Percentiles rank a stretch among this genome's conserved stretches.
Evolutionary conservation across 805 yeast genomes (phyloP).

Genomic region (Saccharomycopsis guyanensis): DNA sequence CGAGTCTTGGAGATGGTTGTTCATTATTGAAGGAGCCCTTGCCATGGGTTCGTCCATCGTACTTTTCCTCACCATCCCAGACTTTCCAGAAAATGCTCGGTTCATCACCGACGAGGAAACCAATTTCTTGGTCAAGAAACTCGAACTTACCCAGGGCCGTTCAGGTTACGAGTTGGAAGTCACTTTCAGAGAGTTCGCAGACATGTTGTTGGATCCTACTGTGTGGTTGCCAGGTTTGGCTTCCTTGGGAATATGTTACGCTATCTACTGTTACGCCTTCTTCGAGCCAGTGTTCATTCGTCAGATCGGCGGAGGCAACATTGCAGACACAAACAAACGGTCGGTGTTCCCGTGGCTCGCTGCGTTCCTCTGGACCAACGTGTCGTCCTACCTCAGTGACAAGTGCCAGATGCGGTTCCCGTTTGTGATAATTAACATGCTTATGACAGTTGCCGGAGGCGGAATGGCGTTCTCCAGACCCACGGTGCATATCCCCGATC

Average conservation of each 20-base stretch:
- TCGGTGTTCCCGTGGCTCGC: slow-evolving; percentile 20
- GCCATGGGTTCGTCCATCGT: slow-evolving; percentile 27
- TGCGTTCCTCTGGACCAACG: slow-evolving; percentile 16
- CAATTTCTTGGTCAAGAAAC: slow-evolving; percentile 47
- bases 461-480: slow-evolving; percentile 43
- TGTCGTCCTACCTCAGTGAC: slow-evolving; percentile 31
- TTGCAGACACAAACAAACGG: slow-evolving; percentile 15
- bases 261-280: slow-evolving; percentile 19
- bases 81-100: slow-evolving; percentile 64
- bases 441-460: slow-evolving; percentile 45
- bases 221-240: slow-evolving; percentile 16
- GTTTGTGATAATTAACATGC: slow-evolving; percentile 29
- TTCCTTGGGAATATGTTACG: slow-evolving; percentile 17
- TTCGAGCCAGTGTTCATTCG: slow-evolving; percentile 18
- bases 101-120: slow-evolving; percentile 46
- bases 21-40: slow-evolving; percentile 40
- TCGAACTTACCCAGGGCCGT: slow-evolving; percentile 44
- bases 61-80: slow-evolving; percentile 48
- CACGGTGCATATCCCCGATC: slow-evolving; percentile 21
- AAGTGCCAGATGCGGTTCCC: slow-evolving; percentile 36
- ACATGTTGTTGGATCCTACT: slow-evolving; percentile 32
- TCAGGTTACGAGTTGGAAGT: slow-evolving; percentile 44
- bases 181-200: slow-evolving; percentile 36
- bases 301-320: slow-evolving; percentile 8
- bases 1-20: slow-evolving; percentile 46